Conservation (phyloP, 345 rosid species). For the Corymbia maculata region DNA sequence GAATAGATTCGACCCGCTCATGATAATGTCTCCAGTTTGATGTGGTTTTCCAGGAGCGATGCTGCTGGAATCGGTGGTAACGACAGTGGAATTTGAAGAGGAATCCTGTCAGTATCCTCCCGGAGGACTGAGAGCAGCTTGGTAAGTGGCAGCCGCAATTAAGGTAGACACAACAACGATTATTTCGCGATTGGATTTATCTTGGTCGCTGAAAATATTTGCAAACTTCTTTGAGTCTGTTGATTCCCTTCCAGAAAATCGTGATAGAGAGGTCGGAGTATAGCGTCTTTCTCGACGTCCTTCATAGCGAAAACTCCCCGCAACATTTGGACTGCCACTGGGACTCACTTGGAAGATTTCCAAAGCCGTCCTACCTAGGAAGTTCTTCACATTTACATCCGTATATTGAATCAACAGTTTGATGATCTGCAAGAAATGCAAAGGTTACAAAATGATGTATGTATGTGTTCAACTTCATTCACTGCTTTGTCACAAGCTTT, state of each 20-base stretch:
- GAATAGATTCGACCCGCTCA: not conserved
- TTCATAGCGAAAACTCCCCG: not conserved
- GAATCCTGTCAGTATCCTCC: not conserved
- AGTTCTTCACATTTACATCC: not conserved
- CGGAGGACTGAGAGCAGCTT: not conserved
- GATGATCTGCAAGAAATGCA: not conserved
- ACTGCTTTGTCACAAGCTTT: too few species aligned
- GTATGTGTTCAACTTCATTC: too few species aligned
- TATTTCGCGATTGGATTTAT: not conserved
- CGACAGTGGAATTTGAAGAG: not conserved
- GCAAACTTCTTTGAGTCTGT: not conserved
- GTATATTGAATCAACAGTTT: not conserved
- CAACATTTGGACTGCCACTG: not conserved
- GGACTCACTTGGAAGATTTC: not conserved
- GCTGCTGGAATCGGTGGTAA: not conserved
- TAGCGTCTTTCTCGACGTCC: accelerated
- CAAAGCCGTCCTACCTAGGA: not conserved
- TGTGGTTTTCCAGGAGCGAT: not conserved
- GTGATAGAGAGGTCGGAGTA: not conserved
- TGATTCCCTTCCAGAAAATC: not conserved
- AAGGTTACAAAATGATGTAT: not conserved
- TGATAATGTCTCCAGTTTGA: not conserved
- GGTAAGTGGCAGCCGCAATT: not conserved
- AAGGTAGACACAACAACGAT: not conserved
- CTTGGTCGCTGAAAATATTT: not conserved